Base-by-base conservation (phyloP, 352 stramenopile genomes). In the Pythium apleroticum region DNA sequence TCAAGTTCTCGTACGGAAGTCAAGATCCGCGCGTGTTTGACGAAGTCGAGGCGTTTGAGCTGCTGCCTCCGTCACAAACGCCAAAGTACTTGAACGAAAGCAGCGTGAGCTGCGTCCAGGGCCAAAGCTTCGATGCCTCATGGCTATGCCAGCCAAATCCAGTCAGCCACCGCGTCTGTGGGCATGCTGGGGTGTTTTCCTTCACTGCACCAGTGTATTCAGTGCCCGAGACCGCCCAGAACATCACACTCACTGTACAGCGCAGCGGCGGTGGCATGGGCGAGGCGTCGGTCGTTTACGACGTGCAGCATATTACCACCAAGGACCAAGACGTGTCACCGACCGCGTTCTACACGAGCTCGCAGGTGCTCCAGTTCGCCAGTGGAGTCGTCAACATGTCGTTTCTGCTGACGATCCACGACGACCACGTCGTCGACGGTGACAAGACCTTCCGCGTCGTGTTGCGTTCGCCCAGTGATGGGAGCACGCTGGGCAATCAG, bases 361-460 rank as follows among this genome's bases (percentile, higher is more conserved):
- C 74, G 27, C 86, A 90, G 69, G 77, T 69, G 33, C 68, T 98
- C 9, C 68, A 81, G 30, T 98, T 98, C 61, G 65, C 63, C 0
- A 75, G 80, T 17, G 91, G 88, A 6, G 79, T 97, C 22, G 77
- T 98, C 19, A 77, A 88, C 25, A 78, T 96, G 37, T 86, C 84
- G 30, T 98, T 98, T 72, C 66, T 91, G 27, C 60, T 98, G 24
- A 93, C 90, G 20, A 96, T 98, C 59, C 90, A 98, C 64, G 92
- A 98, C 60, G 90, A 98, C 59, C 82, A 86, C 30, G 45, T 84
- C 30, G 59, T 84, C 3, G 84, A 97, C 28, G 69, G 49, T 7
- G 69, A 95, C 57, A 85, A 95, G 57, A 76, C 66, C 0, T 95
- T 96, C 53, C 74, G 82, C 14, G 67, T 96, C 22, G 37, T 73